Percentiles rank a stretch among this genome's conserved stretches.
These are phyloP conservation scores for Quercus glauca DNA, from an alignment of 306 rosid genomes.

Conservation along the genomic window DNA sequence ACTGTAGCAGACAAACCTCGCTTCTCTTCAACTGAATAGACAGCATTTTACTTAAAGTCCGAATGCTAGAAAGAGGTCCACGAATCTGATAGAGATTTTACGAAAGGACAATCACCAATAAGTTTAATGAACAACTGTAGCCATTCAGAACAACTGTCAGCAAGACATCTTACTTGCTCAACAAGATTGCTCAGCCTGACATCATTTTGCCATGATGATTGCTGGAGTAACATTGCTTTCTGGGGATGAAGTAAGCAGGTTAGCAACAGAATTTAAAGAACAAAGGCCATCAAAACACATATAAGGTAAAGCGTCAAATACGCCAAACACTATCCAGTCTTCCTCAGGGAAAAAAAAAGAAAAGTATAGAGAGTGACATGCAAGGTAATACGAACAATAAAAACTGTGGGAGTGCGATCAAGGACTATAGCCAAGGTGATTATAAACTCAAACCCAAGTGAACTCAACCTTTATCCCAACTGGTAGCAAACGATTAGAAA, in stretches of 20 bases:
- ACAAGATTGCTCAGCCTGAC: slow-evolving; percentile 79
- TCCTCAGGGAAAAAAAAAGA: slow-evolving; percentile 1
- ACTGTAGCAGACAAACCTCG: slow-evolving; percentile 52
- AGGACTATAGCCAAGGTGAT: background rate
- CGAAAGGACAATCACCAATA: slow-evolving; percentile 21
- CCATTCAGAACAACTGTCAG: slow-evolving; percentile 10
- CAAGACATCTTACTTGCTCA: slow-evolving; percentile 62
- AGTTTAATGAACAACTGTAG: slow-evolving; percentile 1
- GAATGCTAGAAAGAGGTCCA: slow-evolving; percentile 90
- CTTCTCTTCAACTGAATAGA: slow-evolving; percentile 68
- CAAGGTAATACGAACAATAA: slow-evolving; percentile 1
- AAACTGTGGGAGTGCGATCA: background rate
- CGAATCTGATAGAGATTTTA: slow-evolving; percentile 59
- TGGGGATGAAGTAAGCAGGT: slow-evolving; percentile 35
- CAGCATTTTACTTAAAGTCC: slow-evolving; percentile 81
- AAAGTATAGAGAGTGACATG: slow-evolving; percentile 10
- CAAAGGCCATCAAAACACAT: background rate
- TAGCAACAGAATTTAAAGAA: background rate
- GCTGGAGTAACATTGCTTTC: slow-evolving; percentile 89
- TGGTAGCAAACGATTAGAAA: background rate
- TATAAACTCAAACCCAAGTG: background rate
- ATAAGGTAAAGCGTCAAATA: slow-evolving; percentile 10
- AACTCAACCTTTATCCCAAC: background rate
- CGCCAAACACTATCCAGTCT: slow-evolving; percentile 8
- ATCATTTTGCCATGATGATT: slow-evolving; percentile 92